Conservation (phyloP, 2,329 filamentous ascomycete species). For the Botrytis hyacinthi region DNA sequence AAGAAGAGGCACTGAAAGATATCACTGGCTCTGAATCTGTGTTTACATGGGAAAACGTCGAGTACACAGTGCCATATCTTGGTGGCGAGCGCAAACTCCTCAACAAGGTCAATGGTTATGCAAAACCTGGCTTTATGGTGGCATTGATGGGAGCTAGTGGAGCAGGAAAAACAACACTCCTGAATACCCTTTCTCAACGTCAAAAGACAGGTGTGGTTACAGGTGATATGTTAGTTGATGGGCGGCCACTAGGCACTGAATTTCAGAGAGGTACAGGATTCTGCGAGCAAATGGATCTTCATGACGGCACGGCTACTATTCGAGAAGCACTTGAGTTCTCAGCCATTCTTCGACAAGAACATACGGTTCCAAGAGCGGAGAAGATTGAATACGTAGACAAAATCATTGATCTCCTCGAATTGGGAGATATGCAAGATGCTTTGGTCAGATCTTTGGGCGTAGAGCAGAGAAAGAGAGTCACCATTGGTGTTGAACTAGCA, state of each 20-base stretch:
- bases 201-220: slow-evolving; percentile 59
- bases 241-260: slow-evolving; percentile 55
- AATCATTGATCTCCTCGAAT: slow-evolving; percentile 63
- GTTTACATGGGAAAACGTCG: slow-evolving; percentile 69
- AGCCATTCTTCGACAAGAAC: slow-evolving; percentile 61
- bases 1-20: slow-evolving; percentile 45
- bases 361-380: slow-evolving; percentile 52
- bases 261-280: slow-evolving; percentile 71
- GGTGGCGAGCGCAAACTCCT: slow-evolving; percentile 60
- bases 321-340: slow-evolving; percentile 69
- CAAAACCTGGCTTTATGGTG: slow-evolving; percentile 73
- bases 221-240: slow-evolving; percentile 73
- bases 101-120: slow-evolving; percentile 72
- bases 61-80: slow-evolving; percentile 70
- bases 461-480: slow-evolving; percentile 63
- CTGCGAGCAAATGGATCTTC: slow-evolving; percentile 70
- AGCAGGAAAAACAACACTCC: slow-evolving; percentile 79
- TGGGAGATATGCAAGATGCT: slow-evolving; percentile 65
- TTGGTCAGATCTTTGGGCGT: slow-evolving; percentile 63
- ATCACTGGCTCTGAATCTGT: slow-evolving; percentile 59
- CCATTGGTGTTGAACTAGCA: slow-evolving; percentile 71
- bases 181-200: slow-evolving; percentile 73
- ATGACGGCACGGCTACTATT: slow-evolving; percentile 65
- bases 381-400: slow-evolving; percentile 66
- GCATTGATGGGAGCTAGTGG: slow-evolving; percentile 79